Evolutionary conservation across 2,329 filamentous ascomycete genomes (phyloP).

Genomic region (Annulohypoxylon truncatum): DNA sequence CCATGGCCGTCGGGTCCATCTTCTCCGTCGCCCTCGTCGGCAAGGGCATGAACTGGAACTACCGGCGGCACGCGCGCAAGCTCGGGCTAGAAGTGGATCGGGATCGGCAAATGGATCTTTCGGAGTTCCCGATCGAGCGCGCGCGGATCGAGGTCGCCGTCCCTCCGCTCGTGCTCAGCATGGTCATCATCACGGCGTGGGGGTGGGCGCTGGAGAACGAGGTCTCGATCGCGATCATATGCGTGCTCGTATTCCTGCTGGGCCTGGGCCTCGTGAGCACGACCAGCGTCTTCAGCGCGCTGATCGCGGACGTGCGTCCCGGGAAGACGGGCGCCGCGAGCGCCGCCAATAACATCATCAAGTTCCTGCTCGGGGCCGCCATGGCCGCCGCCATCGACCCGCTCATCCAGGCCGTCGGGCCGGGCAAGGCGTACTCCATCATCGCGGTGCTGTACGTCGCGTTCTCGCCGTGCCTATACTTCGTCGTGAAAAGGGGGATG

Average conservation of each 20-base stretch:
- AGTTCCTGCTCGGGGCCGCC: constrained; percentile 68
- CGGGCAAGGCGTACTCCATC: constrained; percentile 70
- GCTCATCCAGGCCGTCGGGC: constrained; percentile 65
- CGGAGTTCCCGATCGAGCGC: constrained; percentile 63
- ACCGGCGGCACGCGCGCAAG: constrained; percentile 70
- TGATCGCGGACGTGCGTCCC: constrained; percentile 72
- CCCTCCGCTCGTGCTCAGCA: constrained; percentile 64
- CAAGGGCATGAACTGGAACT: constrained; percentile 72
- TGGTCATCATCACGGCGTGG: constrained; percentile 65
- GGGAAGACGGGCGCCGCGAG: constrained; percentile 69
- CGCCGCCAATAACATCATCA: constrained; percentile 70
- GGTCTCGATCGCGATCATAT: constrained; percentile 61
- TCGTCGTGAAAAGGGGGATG: constrained; percentile 60
- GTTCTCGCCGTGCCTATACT: constrained; percentile 60
- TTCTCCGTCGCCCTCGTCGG: constrained; percentile 64
- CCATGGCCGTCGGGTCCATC: constrained; percentile 63
- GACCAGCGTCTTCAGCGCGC: constrained; percentile 68
- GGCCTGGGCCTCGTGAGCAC: constrained; percentile 67
- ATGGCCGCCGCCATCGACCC: constrained; percentile 69
- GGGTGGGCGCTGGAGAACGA: constrained; percentile 67
- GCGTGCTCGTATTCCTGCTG: constrained; percentile 67
- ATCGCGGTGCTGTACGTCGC: constrained; percentile 62
- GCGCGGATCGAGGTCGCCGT: constrained; percentile 65
- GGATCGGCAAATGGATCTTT: constrained; percentile 64
- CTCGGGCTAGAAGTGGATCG: constrained; percentile 70